Conservation (phyloP, 176 grass and related monocot species). For the Tillandsia leiboldiana region DNA sequence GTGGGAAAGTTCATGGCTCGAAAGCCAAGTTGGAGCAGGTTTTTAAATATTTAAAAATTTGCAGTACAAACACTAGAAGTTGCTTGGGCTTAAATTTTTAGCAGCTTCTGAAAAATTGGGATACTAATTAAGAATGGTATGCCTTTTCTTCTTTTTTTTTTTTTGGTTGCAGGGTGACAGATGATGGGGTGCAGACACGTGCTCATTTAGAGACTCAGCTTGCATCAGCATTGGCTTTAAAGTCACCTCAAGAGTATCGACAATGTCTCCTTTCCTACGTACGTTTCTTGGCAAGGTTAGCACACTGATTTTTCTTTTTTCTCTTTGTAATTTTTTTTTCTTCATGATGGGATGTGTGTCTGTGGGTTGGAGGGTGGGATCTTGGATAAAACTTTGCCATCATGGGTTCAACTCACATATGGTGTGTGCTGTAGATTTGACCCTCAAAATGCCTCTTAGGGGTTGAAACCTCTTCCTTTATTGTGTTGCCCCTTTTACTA, state of each 20-base stretch:
- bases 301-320: neutral
- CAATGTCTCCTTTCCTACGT: conserved; percentile 88
- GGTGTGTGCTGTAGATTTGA: too few species aligned
- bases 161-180: conserved; percentile 36
- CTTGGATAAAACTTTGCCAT: too few species aligned
- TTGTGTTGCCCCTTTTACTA: too few species aligned
- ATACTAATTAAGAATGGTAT: conserved; percentile 1
- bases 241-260: conserved; percentile 81
- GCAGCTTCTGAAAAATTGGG: neutral
- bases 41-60: conserved; percentile 1
- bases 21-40: conserved; percentile 83
- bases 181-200: conserved; percentile 76
- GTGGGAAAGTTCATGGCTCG: conserved; percentile 71
- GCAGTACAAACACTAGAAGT: conserved; percentile 6
- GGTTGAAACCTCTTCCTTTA: too few species aligned
- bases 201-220: conserved; percentile 90
- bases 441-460: too few species aligned
- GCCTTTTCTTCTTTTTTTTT: conserved; percentile 14
- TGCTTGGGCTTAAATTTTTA: neutral
- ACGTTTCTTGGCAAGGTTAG: conserved; percentile 79
- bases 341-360: neutral
- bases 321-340: neutral
- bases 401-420: too few species aligned
- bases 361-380: too few species aligned
- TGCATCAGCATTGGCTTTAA: conserved; percentile 63